phyloP scores from a whole-genome alignment of 2,329 filamentous ascomycete genomes.

The Pseudogymnoascus verrucosus region DNA sequence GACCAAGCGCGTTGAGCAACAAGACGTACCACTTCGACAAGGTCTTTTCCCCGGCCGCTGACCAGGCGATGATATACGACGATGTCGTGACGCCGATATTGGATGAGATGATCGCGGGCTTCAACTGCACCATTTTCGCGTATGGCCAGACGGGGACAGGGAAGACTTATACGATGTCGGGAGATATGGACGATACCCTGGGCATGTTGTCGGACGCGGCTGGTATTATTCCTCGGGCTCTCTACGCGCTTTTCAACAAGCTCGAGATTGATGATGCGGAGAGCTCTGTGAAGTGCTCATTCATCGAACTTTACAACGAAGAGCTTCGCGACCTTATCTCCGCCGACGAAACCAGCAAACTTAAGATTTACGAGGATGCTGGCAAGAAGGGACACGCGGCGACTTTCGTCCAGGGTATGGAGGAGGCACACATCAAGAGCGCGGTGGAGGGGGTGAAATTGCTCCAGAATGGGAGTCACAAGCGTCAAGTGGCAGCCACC shows the following conservation, averaged over 20 bases:
- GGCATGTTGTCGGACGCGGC: constrained; percentile 85
- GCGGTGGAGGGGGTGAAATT: constrained; percentile 82
- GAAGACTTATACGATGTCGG: constrained; percentile 99
- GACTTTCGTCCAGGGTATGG: constrained; percentile 94
- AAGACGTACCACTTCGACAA: constrained; percentile 97
- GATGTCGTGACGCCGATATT: constrained; percentile 90
- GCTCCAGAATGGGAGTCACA: constrained; percentile 81
- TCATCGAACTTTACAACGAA: constrained; percentile 98
- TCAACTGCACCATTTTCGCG: constrained; percentile 97
- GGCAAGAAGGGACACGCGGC: constrained; percentile 75
- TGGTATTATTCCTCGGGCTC: constrained; percentile 86
- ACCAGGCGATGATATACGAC: constrained; percentile 89
- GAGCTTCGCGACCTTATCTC: constrained; percentile 86
- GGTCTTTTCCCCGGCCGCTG: constrained; percentile 90
- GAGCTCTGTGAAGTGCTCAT: constrained; percentile 91
- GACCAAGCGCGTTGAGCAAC: constrained; percentile 83
- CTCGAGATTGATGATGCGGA: constrained; percentile 73
- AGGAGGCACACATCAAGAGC: constrained; percentile 84
- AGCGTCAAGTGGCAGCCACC: constrained; percentile 96
- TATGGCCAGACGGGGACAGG: constrained; percentile 97
- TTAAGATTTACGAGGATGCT: constrained; percentile 93
- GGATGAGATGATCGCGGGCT: constrained; percentile 91
- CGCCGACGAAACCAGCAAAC: constrained; percentile 69
- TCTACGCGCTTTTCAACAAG: constrained; percentile 80
- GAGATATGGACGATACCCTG: constrained; percentile 82